Conservation (phyloP, 352 stramenopile genomes). For the Peronospora farinosa region DNA sequence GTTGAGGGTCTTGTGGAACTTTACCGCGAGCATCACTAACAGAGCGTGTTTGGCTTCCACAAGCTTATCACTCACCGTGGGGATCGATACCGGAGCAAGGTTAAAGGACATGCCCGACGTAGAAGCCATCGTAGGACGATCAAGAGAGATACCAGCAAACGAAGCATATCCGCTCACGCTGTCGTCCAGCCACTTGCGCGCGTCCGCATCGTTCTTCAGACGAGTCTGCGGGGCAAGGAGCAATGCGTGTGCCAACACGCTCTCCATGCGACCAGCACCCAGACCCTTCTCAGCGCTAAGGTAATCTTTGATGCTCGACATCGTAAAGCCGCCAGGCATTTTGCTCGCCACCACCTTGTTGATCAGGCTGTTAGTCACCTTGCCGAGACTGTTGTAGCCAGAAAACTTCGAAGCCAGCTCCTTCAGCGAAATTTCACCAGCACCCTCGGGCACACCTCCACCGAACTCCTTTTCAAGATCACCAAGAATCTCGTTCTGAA, state of each 20-base stretch:
- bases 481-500: conserved; percentile 86
- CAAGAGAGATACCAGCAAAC: conserved; percentile 66
- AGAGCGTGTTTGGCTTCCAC: conserved; percentile 75
- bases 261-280: conserved; percentile 63
- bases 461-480: conserved; percentile 86
- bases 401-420: conserved; percentile 65
- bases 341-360: conserved; percentile 75
- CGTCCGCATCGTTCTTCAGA: conserved; percentile 66
- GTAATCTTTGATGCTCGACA: conserved; percentile 75
- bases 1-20: conserved; percentile 65
- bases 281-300: conserved; percentile 50
- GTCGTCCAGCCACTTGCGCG: conserved; percentile 76
- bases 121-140: conserved; percentile 19
- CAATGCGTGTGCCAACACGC: conserved; percentile 66
- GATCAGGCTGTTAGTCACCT: conserved; percentile 54
- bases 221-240: conserved; percentile 50
- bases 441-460: conserved; percentile 52
- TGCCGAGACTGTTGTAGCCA: conserved; percentile 63
- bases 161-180: conserved; percentile 61
- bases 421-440: conserved; percentile 65
- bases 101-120: conserved; percentile 33
- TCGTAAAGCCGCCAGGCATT: conserved; percentile 81
- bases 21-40: conserved; percentile 65
- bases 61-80: conserved; percentile 50
- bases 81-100: conserved; percentile 37